Conservation (phyloP, 768 basidiomycete genomes). For the Pleurotus eryngii region DNA sequence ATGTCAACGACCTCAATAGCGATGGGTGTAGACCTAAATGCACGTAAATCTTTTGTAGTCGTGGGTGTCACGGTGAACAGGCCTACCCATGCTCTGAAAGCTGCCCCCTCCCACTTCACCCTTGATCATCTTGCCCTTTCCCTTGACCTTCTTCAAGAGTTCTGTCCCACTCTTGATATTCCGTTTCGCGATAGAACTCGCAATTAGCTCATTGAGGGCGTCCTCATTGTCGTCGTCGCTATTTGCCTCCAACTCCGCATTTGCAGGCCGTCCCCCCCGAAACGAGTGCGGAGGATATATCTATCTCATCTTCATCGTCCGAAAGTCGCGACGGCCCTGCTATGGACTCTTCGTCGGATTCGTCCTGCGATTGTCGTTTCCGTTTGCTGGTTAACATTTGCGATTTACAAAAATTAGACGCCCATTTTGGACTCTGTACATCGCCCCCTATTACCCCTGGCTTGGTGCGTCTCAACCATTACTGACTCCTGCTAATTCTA, state of each 20-base stretch:
- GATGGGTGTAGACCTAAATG: slow-evolving; percentile 74
- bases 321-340: slow-evolving; percentile 5
- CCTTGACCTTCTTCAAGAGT: slow-evolving; percentile 72
- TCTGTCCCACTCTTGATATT: slow-evolving; percentile 75
- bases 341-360: slow-evolving; percentile 10
- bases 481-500: too few species aligned
- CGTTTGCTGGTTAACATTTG: slow-evolving; percentile 4
- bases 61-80: background rate
- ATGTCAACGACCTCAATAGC: slow-evolving; percentile 76
- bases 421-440: too few species aligned
- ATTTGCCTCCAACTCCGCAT: background rate
- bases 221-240: slow-evolving; percentile 49
- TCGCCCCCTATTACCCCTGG: too few species aligned
- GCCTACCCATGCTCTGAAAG: slow-evolving; percentile 93
- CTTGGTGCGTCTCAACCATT: too few species aligned
- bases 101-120: slow-evolving; percentile 89
- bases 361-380: slow-evolving; percentile 4
- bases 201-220: slow-evolving; percentile 62
- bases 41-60: background rate
- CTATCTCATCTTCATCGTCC: slow-evolving; percentile 41
- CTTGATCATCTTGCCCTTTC: slow-evolving; percentile 64
- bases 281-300: slow-evolving; percentile 61
- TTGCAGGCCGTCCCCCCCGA: slow-evolving; percentile 36
- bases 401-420: too few species aligned
- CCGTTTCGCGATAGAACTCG: slow-evolving; percentile 65